Evolutionary conservation across 208 protist species (phyloP).

Genomic region (Herpetomonas samuelpessoai): DNA sequence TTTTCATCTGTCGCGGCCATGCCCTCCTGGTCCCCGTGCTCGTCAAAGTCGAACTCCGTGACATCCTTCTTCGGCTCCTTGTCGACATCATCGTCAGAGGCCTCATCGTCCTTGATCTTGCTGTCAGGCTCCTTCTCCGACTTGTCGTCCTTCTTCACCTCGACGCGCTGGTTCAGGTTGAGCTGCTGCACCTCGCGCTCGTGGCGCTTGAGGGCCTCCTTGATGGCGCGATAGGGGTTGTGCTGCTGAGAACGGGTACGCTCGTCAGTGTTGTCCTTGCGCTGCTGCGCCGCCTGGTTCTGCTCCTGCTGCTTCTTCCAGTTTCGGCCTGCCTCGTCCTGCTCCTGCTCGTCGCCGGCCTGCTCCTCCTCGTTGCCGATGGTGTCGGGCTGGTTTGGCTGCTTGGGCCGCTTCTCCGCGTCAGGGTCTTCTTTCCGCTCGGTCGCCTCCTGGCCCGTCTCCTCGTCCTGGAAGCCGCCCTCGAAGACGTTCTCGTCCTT

Average conservation of each 20-base stretch:
- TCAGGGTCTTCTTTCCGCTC: conserved; percentile 54
- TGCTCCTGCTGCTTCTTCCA: conserved; percentile 79
- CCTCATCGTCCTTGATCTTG: conserved; percentile 34
- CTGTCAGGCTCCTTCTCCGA: conserved; percentile 31
- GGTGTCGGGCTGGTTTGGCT: conserved; percentile 25
- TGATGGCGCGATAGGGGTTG: conserved; percentile 85
- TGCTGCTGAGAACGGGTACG: conserved; percentile 57
- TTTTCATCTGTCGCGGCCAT: conserved; percentile 53
- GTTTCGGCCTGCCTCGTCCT: conserved; percentile 78
- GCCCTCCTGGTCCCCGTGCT: conserved; percentile 54
- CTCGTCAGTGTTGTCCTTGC: conserved; percentile 67
- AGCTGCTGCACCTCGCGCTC: conserved; percentile 77
- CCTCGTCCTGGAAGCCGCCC: conserved; percentile 83
- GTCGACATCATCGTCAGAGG: conserved; percentile 23
- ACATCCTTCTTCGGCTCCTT: conserved; percentile 32
- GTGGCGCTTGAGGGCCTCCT: conserved; percentile 86
- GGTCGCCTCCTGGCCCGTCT: conserved; percentile 67
- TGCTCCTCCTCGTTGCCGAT: conserved; percentile 67
- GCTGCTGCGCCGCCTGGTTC: conserved; percentile 50
- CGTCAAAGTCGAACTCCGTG: conserved; percentile 60
- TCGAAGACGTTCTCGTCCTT: conserved; percentile 78
- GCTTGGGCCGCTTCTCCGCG: conserved; percentile 20
- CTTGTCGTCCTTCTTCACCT: conserved; percentile 62
- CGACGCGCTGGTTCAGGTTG: conserved; percentile 71
- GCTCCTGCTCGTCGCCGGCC: conserved; percentile 68